Conservation (phyloP, 2,329 filamentous ascomycete genomes). For the Gnomoniopsis sp. region DNA sequence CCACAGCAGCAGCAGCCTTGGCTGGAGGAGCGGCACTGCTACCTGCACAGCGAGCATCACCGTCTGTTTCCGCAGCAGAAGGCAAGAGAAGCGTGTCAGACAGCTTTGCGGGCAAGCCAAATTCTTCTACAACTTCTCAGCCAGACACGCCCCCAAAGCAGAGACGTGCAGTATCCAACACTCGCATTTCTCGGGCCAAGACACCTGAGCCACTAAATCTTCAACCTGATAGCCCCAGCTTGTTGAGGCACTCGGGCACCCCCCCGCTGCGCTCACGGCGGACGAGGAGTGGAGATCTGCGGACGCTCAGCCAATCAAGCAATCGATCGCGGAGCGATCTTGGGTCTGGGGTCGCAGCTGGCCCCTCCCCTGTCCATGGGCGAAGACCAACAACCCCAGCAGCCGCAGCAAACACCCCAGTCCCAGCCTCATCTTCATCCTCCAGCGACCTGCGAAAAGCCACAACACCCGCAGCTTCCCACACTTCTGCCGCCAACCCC, state of each 20-base stretch:
- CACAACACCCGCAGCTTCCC: constrained; percentile 14
- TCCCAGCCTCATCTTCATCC: constrained; percentile 16
- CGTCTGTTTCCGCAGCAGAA: constrained; percentile 17
- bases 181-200: constrained; percentile 46
- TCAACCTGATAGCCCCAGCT: constrained; percentile 63
- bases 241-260: constrained; percentile 47
- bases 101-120: constrained; percentile 21
- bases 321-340: constrained; percentile 20
- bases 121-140: constrained; percentile 22
- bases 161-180: constrained; percentile 50
- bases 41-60: constrained; percentile 24
- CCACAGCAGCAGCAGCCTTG: constrained; percentile 17
- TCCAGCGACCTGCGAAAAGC: constrained; percentile 14
- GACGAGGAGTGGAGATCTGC: constrained; percentile 69
- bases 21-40: constrained; percentile 33
- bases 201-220: constrained; percentile 53
- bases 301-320: constrained; percentile 60
- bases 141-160: constrained; percentile 26
- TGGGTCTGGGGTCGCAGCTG: constrained; percentile 24
- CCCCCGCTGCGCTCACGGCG: constrained; percentile 68
- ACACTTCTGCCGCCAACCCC: constrained; percentile 50
- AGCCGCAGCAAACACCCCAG: constrained; percentile 16
- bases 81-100: constrained; percentile 39
- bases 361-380: constrained; percentile 13
- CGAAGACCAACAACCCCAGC: constrained; percentile 15